Percentiles rank a stretch among this genome's conserved stretches.
Evolutionary conservation across 2,329 filamentous ascomycete species (phyloP).

Genomic region (Scedosporium aurantiacum): DNA sequence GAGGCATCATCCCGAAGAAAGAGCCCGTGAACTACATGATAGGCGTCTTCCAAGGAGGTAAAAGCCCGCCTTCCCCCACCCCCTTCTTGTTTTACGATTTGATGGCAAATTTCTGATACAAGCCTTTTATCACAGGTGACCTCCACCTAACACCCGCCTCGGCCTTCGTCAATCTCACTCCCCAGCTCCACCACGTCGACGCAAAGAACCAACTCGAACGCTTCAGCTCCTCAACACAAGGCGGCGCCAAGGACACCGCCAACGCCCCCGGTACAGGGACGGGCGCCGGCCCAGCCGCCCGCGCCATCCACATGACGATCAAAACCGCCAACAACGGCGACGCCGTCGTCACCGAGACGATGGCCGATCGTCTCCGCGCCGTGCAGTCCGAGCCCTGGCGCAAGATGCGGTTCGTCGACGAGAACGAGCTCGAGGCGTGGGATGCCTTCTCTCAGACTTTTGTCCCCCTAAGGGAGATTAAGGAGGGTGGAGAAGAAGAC

Average conservation of each 20-base stretch:
- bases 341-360: slow-evolving; percentile 55
- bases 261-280: slow-evolving; percentile 21
- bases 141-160: slow-evolving; percentile 77
- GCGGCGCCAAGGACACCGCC: slow-evolving; percentile 20
- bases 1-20: slow-evolving; percentile 63
- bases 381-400: slow-evolving; percentile 80
- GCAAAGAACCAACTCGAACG: slow-evolving; percentile 63
- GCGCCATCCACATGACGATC: slow-evolving; percentile 77
- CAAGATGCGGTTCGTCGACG: slow-evolving; percentile 67
- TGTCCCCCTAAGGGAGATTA: slow-evolving; percentile 17
- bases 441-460: slow-evolving; percentile 64
- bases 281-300: slow-evolving; percentile 42
- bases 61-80: slow-evolving; percentile 18
- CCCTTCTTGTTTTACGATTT: too few relatives aligned
- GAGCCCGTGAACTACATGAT: slow-evolving; percentile 79
- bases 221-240: slow-evolving; percentile 23
- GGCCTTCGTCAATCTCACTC: slow-evolving; percentile 77
- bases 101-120: slow-evolving; percentile 12
- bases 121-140: slow-evolving; percentile 43
- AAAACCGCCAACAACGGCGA: slow-evolving; percentile 64
- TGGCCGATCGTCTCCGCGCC: slow-evolving; percentile 60
- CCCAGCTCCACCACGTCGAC: slow-evolving; percentile 88
- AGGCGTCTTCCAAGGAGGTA: slow-evolving; percentile 77
- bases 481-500: not conserved
- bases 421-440: slow-evolving; percentile 68